Evolutionary conservation across 805 yeast species (phyloP), one percentile per base, ranked within the genome.

Genomic region (Metschnikowia reukaufii): DNA sequence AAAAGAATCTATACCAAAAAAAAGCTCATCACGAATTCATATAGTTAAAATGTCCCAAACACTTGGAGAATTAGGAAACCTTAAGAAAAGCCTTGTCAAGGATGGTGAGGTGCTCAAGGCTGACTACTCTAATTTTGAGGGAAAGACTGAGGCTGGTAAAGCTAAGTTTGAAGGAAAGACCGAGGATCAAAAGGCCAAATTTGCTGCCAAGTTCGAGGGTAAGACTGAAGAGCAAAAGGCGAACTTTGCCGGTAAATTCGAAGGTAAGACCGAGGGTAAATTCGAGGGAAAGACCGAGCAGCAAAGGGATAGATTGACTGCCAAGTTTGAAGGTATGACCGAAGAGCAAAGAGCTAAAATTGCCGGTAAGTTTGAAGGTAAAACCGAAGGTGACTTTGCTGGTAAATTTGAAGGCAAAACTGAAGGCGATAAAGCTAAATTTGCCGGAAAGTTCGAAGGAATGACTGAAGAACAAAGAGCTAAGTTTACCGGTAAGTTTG

Each of bases 1-100:
- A n/a, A n/a, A n/a, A n/a, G n/a, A n/a, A n/a, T n/a, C n/a, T n/a
- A n/a, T n/a, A n/a, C n/a, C n/a, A n/a, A n/a, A n/a, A n/a, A n/a
- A n/a, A n/a, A n/a, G n/a, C n/a, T n/a, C n/a, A n/a, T n/a, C n/a
- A n/a, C n/a, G n/a, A n/a, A n/a, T n/a, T n/a, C n/a, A n/a, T n/a
- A n/a, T n/a, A n/a, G n/a, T n/a, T n/a, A n/a, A n/a, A n/a, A 47
- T 50, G 54, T 34, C 41, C 2, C 47, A 49, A 38, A 25, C 48
- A 17, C 33, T 52, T 15, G 56, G 56, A 10, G 59, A 55, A 44
- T 48, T 55, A 44, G 59, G 59, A n/a, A 45, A 51, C 31, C 42
- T 25, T 25, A 25, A 25, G 12, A 25, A 25, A 25, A 13, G 12
- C 3, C 29, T 25, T 25, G 29, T 25, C 12, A 13, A 25, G 29